phyloP scores from a whole-genome alignment of 2,329 filamentous ascomycete genomes.

The Amesomyces nigricolor region DNA sequence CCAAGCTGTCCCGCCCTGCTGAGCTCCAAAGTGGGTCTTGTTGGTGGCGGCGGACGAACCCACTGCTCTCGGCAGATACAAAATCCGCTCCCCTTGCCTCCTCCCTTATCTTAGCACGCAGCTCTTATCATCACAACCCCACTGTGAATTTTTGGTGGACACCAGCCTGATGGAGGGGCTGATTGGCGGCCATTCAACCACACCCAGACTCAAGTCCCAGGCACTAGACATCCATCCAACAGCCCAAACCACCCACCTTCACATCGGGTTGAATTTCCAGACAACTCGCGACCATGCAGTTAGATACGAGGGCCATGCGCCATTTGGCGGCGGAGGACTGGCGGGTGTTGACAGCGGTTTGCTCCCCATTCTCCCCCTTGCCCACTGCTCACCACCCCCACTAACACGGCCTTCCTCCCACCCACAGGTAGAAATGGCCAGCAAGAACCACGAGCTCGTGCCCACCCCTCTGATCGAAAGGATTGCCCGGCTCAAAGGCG shows the following conservation, averaged over 20 bases:
- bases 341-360: constrained; percentile 85
- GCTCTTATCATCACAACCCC: constrained; percentile 24
- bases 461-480: constrained; percentile 84
- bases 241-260: neutral
- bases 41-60: constrained; percentile 16
- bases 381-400: constrained; percentile 23
- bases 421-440: constrained; percentile 79
- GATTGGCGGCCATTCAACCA: neutral
- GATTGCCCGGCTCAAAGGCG: constrained; percentile 73
- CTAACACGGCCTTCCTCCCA: constrained; percentile 27
- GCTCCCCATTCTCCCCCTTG: constrained; percentile 31
- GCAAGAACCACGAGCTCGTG: constrained; percentile 94
- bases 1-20: constrained; percentile 26
- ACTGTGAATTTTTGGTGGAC: constrained; percentile 21
- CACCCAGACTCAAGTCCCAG: neutral
- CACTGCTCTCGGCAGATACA: constrained; percentile 23
- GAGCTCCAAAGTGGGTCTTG: neutral
- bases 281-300: constrained; percentile 62
- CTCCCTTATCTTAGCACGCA: constrained; percentile 23
- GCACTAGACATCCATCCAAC: neutral
- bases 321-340: constrained; percentile 92
- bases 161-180: constrained; percentile 19
- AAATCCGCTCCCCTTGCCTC: constrained; percentile 18
- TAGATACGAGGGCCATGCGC: constrained; percentile 89
- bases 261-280: constrained; percentile 1